Evolutionary conservation across 805 yeast genomes (phyloP).

Genomic region (Cyberlindnera americana): DNA sequence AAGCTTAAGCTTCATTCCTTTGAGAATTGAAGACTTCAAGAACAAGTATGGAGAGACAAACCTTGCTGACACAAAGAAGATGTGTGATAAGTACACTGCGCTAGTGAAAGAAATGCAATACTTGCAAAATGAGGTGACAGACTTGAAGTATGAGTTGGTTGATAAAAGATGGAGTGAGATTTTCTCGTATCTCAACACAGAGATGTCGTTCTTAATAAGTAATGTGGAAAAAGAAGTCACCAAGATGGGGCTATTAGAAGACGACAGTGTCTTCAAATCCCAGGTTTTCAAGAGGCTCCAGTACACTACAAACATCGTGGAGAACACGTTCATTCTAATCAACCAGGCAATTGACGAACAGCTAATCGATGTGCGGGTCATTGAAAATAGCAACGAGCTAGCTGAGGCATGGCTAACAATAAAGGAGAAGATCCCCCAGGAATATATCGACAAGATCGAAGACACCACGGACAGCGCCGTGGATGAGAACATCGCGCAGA

Average conservation of each 20-base stretch:
- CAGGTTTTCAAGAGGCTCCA: constrained; percentile 32
- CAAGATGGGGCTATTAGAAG: constrained; percentile 25
- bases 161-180: constrained; percentile 55
- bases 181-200: constrained; percentile 44
- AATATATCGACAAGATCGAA: constrained; percentile 21
- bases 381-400: constrained; percentile 33
- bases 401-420: constrained; percentile 33
- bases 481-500: constrained; percentile 13
- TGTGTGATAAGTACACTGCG: constrained; percentile 37
- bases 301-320: constrained; percentile 37
- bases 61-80: constrained; percentile 24
- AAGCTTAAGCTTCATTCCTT: constrained; percentile 48
- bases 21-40: constrained; percentile 42
- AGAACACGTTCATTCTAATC: constrained; percentile 36
- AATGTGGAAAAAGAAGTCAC: constrained; percentile 27
- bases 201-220: constrained; percentile 31
- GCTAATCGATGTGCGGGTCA: constrained; percentile 35
- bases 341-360: constrained; percentile 40
- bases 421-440: constrained; percentile 21
- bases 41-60: constrained; percentile 21
- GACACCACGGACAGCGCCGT: constrained; percentile 5
- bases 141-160: constrained; percentile 43
- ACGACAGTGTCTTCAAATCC: constrained; percentile 17
- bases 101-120: constrained; percentile 39
- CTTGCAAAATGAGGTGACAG: constrained; percentile 38